Conservation (phyloP, 1,284 basidiomycete species). For the Cutaneotrichosporon arboriforme region DNA sequence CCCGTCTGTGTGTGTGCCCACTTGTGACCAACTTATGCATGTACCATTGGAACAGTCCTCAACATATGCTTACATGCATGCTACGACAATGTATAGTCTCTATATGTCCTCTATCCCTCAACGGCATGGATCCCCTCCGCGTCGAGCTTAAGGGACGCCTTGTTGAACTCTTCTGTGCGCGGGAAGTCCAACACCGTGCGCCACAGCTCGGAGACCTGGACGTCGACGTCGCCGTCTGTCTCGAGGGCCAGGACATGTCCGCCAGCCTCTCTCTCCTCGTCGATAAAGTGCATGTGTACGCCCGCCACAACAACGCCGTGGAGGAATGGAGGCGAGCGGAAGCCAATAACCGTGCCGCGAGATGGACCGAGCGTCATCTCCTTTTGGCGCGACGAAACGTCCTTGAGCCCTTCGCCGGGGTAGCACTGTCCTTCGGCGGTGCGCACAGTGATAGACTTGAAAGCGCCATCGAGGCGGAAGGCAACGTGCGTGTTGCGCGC, state of each 20-base stretch:
- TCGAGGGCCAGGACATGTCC: slow-evolving; percentile 18
- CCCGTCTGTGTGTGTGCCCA: no score
- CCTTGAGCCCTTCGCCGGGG: slow-evolving; percentile 8
- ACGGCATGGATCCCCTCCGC: slow-evolving; percentile 10
- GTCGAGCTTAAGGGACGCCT: slow-evolving; percentile 8
- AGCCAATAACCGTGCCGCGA: slow-evolving; percentile 12
- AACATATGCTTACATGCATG: background rate
- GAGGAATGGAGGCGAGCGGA: slow-evolving; percentile 13
- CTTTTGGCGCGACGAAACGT: slow-evolving; percentile 10
- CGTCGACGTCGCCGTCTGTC: slow-evolving; percentile 14
- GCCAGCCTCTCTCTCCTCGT: slow-evolving; percentile 6
- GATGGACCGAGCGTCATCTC: slow-evolving; percentile 1
- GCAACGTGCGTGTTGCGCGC: slow-evolving; percentile 14
- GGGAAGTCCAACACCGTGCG: slow-evolving; percentile 12
- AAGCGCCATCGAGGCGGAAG: slow-evolving; percentile 14
- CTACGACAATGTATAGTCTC: background rate
- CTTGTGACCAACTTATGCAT: no score
- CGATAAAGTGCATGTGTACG: slow-evolving; percentile 20
- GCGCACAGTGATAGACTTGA: slow-evolving; percentile 10
- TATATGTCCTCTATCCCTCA: slow-evolving; percentile 8
- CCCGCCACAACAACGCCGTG: slow-evolving; percentile 15
- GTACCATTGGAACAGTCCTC: no score
- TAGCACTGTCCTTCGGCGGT: slow-evolving; percentile 16
- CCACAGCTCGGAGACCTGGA: slow-evolving; percentile 9
- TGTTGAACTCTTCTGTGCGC: slow-evolving; percentile 9